These are phyloP conservation scores for Cryphonectria parasitica DNA, from an alignment of 2,329 filamentous ascomycete species.

Conservation along the genomic window DNA sequence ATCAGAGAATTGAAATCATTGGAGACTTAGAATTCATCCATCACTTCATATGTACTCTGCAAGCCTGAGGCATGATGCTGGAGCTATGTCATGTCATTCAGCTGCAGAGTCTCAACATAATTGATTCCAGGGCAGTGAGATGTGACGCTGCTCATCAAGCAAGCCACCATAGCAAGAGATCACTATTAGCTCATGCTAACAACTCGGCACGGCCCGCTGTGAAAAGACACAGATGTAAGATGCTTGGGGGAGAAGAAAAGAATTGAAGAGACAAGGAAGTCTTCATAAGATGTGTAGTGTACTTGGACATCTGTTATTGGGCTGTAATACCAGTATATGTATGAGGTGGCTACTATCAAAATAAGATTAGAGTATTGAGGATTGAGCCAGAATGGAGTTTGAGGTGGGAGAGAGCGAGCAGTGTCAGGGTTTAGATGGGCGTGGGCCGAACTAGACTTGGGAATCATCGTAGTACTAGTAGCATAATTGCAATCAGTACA, in stretches of 20 bases:
- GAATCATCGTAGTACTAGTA: too few species aligned
- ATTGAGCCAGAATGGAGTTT: not conserved
- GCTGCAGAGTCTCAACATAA: not conserved
- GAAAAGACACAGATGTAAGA: not conserved
- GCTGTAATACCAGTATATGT: too few species aligned
- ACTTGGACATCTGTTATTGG: too few species aligned
- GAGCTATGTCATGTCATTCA: not conserved
- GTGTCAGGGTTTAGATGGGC: not conserved
- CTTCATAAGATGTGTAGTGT: too few species aligned
- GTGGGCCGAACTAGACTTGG: not conserved
- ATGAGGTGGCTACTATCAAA: not conserved
- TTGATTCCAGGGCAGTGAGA: not conserved
- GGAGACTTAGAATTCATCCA: not conserved
- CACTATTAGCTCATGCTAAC: not conserved
- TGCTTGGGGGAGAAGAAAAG: too few species aligned
- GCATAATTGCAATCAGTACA: not conserved
- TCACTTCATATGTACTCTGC: not conserved
- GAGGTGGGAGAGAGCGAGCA: not conserved
- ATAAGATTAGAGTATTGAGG: conserved; percentile 6
- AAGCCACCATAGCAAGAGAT: not conserved
- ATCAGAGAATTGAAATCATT: not conserved
- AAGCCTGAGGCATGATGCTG: not conserved
- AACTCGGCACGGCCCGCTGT: conserved; percentile 2
- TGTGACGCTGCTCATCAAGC: not conserved
- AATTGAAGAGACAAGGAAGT: too few species aligned